A percentile compares a stretch with the other conserved stretches of the same genome.
These are phyloP conservation scores for Vaccinium vitisidaea DNA, from an alignment of 148 eudicot species.

Conservation along the genomic window DNA sequence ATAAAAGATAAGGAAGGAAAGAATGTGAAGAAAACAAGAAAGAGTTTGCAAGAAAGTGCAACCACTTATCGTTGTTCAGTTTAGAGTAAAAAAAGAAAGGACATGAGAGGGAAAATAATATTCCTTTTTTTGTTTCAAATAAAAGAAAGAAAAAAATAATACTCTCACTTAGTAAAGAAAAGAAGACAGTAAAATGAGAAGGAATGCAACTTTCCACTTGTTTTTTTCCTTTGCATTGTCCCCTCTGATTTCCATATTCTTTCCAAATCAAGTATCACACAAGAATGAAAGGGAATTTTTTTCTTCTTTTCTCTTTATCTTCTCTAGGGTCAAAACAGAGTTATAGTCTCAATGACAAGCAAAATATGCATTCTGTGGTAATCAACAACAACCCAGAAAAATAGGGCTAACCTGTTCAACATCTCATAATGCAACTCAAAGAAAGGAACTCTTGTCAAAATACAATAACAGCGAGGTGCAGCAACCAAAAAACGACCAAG, in stretches of 20 bases:
- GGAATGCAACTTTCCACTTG: background rate
- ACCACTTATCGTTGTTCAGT: background rate
- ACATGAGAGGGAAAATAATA: background rate
- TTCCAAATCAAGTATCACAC: background rate
- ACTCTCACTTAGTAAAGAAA: background rate
- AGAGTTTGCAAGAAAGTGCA: background rate
- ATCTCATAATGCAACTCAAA: slow-evolving; percentile 92
- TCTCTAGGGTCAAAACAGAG: background rate
- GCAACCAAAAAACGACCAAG: slow-evolving; percentile 71
- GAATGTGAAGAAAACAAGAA: background rate
- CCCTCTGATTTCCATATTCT: background rate
- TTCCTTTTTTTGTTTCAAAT: background rate
- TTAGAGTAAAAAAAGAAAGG: background rate
- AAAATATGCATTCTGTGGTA: background rate
- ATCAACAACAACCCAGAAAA: background rate
- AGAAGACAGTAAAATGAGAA: background rate
- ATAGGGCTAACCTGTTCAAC: slow-evolving; percentile 70
- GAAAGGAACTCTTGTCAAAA: slow-evolving; percentile 89
- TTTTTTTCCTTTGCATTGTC: background rate
- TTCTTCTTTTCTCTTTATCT: background rate
- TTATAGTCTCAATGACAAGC: background rate
- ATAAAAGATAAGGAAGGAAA: background rate
- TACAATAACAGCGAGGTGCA: slow-evolving; percentile 97
- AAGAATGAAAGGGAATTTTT: background rate
- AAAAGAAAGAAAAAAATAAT: too few relatives aligned